A percentile compares a stretch with the other conserved stretches of the same genome.
Conservation (phyloP, 306 rosid species). For the Senna siamea region DNA sequence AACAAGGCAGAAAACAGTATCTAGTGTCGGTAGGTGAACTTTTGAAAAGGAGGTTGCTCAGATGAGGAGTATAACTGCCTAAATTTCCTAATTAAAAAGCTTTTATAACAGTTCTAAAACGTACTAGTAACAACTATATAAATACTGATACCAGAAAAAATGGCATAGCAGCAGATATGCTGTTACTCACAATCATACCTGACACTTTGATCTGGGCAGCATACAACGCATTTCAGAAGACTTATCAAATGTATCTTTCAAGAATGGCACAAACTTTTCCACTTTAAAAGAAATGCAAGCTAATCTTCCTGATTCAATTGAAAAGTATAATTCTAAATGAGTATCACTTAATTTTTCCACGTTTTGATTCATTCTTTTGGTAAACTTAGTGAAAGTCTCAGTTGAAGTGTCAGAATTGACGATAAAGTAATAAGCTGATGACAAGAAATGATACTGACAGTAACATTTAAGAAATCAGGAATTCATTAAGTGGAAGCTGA, state of each 20-base stretch:
- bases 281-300: slow-evolving; percentile 47
- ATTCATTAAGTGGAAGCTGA: neutral
- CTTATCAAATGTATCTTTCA: slow-evolving; percentile 30
- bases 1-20: neutral
- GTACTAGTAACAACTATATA: neutral
- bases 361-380: slow-evolving; percentile 4
- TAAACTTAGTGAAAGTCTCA: neutral
- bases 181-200: slow-evolving; percentile 90
- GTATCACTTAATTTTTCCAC: slow-evolving; percentile 15
- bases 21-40: neutral
- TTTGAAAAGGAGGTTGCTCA: slow-evolving; percentile 21
- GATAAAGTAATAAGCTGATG: slow-evolving; percentile 2
- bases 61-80: neutral
- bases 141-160: neutral
- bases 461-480: neutral
- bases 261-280: slow-evolving; percentile 46
- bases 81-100: neutral
- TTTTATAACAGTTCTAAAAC: neutral
- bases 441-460: neutral
- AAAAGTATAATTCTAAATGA: slow-evolving; percentile 26
- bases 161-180: slow-evolving; percentile 22
- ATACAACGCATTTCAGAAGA: slow-evolving; percentile 35
- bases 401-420: slow-evolving; percentile 11
- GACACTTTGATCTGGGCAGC: slow-evolving; percentile 59
- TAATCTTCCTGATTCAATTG: slow-evolving; percentile 62